phyloP scores from a whole-genome alignment of 306 rosid genomes.

The Medicago truncatula region MtrunA17r5.0-ANR NC_053044.1:48917501-48918000 shows the following conservation, averaged over 20 bases:
- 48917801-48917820: slow-evolving; percentile 43
- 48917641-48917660: slow-evolving; percentile 60
- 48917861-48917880: slow-evolving; percentile 83
- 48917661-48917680: slow-evolving; percentile 54
- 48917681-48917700: slow-evolving; percentile 56
- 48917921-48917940: slow-evolving; percentile 85
- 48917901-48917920: slow-evolving; percentile 87
- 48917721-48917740: slow-evolving; percentile 36
- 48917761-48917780: slow-evolving; percentile 33
- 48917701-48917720: slow-evolving; percentile 52
- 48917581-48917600: slow-evolving; percentile 52
- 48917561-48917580: slow-evolving; percentile 46
- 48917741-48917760: slow-evolving; percentile 41
- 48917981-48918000: slow-evolving; percentile 67
- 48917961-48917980: slow-evolving; percentile 74
- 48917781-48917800: slow-evolving; percentile 37
- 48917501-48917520: slow-evolving; percentile 51
- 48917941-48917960: slow-evolving; percentile 92
- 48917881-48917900: slow-evolving; percentile 81
- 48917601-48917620: slow-evolving; percentile 61
- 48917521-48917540: slow-evolving; percentile 49
- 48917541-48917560: slow-evolving; percentile 46
- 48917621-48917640: slow-evolving; percentile 61
- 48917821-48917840: slow-evolving; percentile 45
- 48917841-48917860: slow-evolving; percentile 91